Base-by-base conservation (phyloP, 768 basidiomycete genomes). In the Boletus reticuloceps region DNA sequence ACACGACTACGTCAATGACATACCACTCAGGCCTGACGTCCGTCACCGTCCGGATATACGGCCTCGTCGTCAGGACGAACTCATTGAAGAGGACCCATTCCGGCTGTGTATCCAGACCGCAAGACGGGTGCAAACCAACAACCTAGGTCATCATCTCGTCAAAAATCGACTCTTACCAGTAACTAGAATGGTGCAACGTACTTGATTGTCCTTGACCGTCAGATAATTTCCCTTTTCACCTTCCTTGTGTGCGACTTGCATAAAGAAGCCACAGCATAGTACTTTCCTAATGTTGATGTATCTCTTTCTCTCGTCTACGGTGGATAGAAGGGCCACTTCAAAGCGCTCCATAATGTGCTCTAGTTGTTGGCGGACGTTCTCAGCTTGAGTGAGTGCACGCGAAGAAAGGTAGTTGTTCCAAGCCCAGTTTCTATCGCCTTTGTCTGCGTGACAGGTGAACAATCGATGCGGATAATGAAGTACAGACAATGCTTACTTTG, bases 201-300 rank as follows among this genome's bases (percentile, higher is more conserved):
- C 90, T 76, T 97, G 95, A 61, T 95, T 90, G 69, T 99, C 96
- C 74, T 98, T 98, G 55, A 97, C 86, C 0, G 95, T 99, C 58
- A 88, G 58, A 67, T 99, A 98, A 51, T 79, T 82, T 3, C 86
- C 83, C 71, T 92, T 94, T 68, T 93, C 91, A 4, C 92, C 91
- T 67, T 95, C 94, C 69, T 91, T 91, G 71, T 97, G 94, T 8
- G 95, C 97, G 13, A 93, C 84, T 68, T 98, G 96, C 96, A 97
- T 98, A 75, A 98, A 99, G 80, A 91, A 99, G 2, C 95, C 97
- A 62, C 88, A 89, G 6, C 91, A 88, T 20, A 98, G 77, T 0
- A 89, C 88, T 71, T 86, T 86, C 27, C 93, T 83, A 53, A 98
- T 86, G 61, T 86, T 87, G 50, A 74, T 58, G 69, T 83, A 88